Base-by-base conservation (phyloP, 306 rosid genomes). In the Carpinus viminea region DNA sequence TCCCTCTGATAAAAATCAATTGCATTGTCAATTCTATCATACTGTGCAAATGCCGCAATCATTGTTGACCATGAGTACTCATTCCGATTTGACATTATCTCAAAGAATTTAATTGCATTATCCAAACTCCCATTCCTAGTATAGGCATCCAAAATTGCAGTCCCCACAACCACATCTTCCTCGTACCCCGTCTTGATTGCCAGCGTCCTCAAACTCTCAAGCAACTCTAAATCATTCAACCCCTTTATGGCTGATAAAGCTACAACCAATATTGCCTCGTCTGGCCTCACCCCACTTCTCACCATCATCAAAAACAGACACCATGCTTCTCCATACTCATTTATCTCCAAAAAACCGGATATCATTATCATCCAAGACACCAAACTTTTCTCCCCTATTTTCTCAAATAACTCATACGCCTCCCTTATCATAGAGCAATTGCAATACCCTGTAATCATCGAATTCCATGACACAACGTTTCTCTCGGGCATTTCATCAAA, bases 301-400 rank as follows among this genome's bases (percentile, higher is more conserved):
- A 65, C 26, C 76, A 79, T 79, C 74, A 50, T 66, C 21, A 50
- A 68, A 68, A 84, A 77, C 4, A 80, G 48, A 70, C 12, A 5
- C 82, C 70, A 84, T 7, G 80, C 87, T 55, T 48, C 65, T 12
- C 53, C 38, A 52, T 38, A 69, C 62, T 59, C 79, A 38, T 68
- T 26, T 36, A 66, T 57, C 79, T 73, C 74, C 17, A 68, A 75
- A 68, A 76, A 77, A 48, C 82, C 80, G 16, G 82, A 84, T 31
- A 84, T 66, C 85, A 84, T 77, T 52, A 77, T 75, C 83, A 77
- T 48, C 87, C 87, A 77, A 48, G 82, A 77, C 34, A 71, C 78
- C 74, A 21, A 68, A 74, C 18, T 74, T 26, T 53, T 72, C 68
- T 77, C 80, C 74, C 34, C 75, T 80, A 73, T 84, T 52, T 36